Conservation (phyloP, 2,329 filamentous ascomycete genomes). For the Sclerotinia minor region DNA sequence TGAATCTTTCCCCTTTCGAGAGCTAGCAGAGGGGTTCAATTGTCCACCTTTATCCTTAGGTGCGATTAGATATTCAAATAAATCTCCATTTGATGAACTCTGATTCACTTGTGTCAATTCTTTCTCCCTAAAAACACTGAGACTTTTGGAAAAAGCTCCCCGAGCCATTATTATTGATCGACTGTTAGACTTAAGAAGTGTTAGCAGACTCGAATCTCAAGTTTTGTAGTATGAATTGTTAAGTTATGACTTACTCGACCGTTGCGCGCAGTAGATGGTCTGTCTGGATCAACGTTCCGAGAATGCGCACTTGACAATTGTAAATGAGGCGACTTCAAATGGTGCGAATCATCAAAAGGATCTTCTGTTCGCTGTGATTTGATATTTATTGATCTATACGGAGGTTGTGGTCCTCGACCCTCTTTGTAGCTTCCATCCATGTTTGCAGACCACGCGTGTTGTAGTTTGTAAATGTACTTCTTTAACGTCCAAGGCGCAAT, state of each 20-base stretch:
- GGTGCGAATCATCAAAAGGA: background rate
- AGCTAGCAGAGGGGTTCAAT: too few relatives aligned
- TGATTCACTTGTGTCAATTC: conserved; percentile 3
- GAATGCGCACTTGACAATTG: background rate
- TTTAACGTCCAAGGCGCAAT: background rate
- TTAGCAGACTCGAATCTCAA: background rate
- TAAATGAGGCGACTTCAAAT: background rate
- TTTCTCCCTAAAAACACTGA: background rate
- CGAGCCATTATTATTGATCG: background rate
- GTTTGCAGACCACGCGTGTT: background rate
- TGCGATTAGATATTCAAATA: background rate
- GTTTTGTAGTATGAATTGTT: background rate
- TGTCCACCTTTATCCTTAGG: background rate
- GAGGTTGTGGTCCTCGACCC: background rate
- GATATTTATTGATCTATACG: background rate
- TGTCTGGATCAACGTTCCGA: background rate
- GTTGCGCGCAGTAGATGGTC: background rate
- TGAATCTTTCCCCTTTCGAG: background rate
- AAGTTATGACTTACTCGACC: conserved; percentile 7
- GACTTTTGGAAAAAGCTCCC: background rate
- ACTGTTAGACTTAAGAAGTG: conserved; percentile 1
- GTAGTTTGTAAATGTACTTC: background rate
- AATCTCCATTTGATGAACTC: background rate
- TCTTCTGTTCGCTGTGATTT: background rate
- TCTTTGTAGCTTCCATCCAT: conserved; percentile 3